These are phyloP conservation scores for Leccinum longicurvipes DNA, from an alignment of 768 basidiomycete species.

Conservation along the genomic window DNA sequence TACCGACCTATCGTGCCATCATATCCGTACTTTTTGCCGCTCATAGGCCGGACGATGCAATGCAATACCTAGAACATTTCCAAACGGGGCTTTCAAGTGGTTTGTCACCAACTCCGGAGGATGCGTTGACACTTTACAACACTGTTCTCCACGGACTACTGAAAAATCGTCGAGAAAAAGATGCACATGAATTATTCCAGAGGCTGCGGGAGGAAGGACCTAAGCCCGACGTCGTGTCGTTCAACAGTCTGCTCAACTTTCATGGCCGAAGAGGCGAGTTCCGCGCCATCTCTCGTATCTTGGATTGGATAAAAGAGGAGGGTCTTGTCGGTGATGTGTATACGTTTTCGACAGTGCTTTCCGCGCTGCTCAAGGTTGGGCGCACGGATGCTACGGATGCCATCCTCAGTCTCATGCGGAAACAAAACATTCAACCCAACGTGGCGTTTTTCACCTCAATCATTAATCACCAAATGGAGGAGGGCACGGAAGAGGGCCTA, in stretches of 20 bases:
- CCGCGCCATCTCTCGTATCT: conserved; percentile 50
- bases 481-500: conserved; percentile 51
- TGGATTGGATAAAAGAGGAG: conserved; percentile 54
- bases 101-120: conserved; percentile 27
- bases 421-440: conserved; percentile 70
- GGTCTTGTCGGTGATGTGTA: conserved; percentile 70
- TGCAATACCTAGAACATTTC: conserved; percentile 51
- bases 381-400: conserved; percentile 62
- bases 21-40: conserved; percentile 58
- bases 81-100: conserved; percentile 24
- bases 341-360: conserved; percentile 85
- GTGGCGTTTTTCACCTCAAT: conserved; percentile 76
- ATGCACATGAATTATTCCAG: conserved; percentile 42
- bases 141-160: conserved; percentile 72
- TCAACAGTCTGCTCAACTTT: conserved; percentile 77
- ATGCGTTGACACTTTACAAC: conserved; percentile 57
- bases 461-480: conserved; percentile 68
- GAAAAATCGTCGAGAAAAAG: conserved; percentile 34
- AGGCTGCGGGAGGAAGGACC: conserved; percentile 51
- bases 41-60: conserved; percentile 48
- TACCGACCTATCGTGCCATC: conserved; percentile 65
- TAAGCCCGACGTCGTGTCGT: conserved; percentile 67
- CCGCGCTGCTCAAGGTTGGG: conserved; percentile 67
- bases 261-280: conserved; percentile 64
- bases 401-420: conserved; percentile 71